These are phyloP conservation scores for Diophrys sp. DNA, from an alignment of 73 alveolate species.

Conservation along the genomic window DNA sequence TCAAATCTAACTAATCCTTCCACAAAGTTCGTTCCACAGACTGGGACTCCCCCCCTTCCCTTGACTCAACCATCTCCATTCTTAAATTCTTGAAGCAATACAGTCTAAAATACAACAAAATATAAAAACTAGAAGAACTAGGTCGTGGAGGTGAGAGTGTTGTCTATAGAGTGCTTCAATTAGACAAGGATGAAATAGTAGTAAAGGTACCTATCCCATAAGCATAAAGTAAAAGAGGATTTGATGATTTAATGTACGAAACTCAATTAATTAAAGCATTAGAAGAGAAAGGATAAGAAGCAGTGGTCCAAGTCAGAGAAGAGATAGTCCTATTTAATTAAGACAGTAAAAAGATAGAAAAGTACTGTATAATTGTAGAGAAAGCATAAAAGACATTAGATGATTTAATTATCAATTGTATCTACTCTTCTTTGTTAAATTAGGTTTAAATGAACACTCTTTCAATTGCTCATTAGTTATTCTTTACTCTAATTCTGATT, in stretches of 20 bases:
- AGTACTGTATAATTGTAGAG: neutral
- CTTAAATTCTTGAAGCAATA: neutral
- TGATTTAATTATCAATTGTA: neutral
- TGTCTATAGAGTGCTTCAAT: neutral
- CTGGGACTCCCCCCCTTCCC: neutral
- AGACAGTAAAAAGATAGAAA: neutral
- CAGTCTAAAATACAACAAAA: no score
- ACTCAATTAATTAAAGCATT: neutral
- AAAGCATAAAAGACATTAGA: neutral
- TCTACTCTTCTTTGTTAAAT: no score
- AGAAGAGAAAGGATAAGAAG: neutral
- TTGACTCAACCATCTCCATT: neutral
- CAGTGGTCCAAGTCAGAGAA: neutral
- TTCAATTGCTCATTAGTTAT: no score
- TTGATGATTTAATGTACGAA: neutral
- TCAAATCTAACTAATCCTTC: no score
- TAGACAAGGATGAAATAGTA: neutral
- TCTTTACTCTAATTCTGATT: no score
- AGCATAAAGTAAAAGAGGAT: neutral
- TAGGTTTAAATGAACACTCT: no score
- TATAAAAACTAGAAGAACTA: neutral
- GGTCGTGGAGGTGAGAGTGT: neutral
- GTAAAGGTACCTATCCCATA: neutral
- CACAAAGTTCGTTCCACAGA: no score
- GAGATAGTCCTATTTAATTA: neutral